Base-by-base conservation (phyloP, 805 yeast genomes). In the Brettanomyces bruxellensis region DNA sequence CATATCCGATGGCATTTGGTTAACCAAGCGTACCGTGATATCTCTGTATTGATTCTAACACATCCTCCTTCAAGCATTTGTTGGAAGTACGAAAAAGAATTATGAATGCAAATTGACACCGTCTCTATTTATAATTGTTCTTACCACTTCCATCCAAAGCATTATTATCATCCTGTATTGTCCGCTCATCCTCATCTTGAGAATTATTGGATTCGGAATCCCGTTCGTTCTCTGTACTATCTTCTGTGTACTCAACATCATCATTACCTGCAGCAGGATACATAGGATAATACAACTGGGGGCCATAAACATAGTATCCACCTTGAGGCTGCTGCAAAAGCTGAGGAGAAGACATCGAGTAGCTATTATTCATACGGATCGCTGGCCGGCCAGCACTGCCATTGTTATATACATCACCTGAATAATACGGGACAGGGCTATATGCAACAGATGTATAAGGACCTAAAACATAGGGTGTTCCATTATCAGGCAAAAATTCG, bases 191-290 rank as follows among this genome's bases (percentile, higher is more conserved):
- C 38, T 35, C 23, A 35, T 35, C 23, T 18, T 35, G 14, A 35
- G 38, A n/a, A 18, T 35, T n/a, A 35, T 35, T 12, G 7, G 38
- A 18, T 35, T 12, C 23, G 7, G 38, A 35, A 18, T 43, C 47
- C 36, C 42, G 43, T 3, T 44, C 50, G 30, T 45, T 50, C 22
- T 44, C 36, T 34, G 43, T 46, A 28, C 47, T 48, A 11, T 44
- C 45, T 35, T 46, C 46, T 22, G 4, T 40, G 6, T 49, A 45
- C 25, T 41, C 45, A 30, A 46, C 48, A 3, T 34, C 34, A 36
- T 41, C 34, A 44, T 28, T 28, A 28, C 7, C 43, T 13, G 35
- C n/a, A 6, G 34, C 34, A 6, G 34, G 43, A 25, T 22, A 41
- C 38, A 34, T 13, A 12, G 24, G 44, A 22, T 41, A 41, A 24